Evolutionary conservation across 1,284 basidiomycete genomes (phyloP).

Genomic region (Papiliotrema fonsecae): DNA sequence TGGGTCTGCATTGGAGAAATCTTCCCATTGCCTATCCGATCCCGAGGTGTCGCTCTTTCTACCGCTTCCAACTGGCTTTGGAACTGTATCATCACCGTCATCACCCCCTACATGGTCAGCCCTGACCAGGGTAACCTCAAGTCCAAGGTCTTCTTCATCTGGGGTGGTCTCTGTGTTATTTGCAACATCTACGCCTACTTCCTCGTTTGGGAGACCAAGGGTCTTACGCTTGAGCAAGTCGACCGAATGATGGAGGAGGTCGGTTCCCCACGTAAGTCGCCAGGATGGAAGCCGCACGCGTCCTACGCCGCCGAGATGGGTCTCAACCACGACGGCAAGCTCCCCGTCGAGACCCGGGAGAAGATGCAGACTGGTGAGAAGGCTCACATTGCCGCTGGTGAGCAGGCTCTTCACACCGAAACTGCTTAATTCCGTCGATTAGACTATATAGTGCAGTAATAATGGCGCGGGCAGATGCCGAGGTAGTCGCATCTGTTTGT

Average conservation of each 20-base stretch:
- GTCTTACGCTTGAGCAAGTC: conserved; percentile 44
- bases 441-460: no score
- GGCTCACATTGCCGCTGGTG: conserved; percentile 4
- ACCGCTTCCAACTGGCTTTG: conserved; percentile 64
- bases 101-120: conserved; percentile 68
- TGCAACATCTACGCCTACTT: conserved; percentile 73
- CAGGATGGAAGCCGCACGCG: conserved; percentile 39
- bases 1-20: conserved; percentile 58
- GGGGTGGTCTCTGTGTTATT: conserved; percentile 68
- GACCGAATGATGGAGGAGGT: conserved; percentile 19
- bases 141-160: conserved; percentile 85
- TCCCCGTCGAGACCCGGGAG: conserved; percentile 14
- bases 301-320: conserved; percentile 36
- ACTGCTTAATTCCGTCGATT: no score
- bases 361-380: conserved; percentile 5
- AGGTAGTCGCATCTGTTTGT: no score
- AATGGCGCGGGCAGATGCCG: no score
- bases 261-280: conserved; percentile 29
- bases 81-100: conserved; percentile 67
- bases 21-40: conserved; percentile 78
- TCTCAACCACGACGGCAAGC: conserved; percentile 21
- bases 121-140: conserved; percentile 54
- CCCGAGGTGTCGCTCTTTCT: conserved; percentile 76
- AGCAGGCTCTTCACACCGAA: no score
- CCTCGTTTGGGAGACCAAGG: conserved; percentile 54